phyloP scores from a whole-genome alignment of 257 asterid species.

The Rhazya stricta region DNA sequence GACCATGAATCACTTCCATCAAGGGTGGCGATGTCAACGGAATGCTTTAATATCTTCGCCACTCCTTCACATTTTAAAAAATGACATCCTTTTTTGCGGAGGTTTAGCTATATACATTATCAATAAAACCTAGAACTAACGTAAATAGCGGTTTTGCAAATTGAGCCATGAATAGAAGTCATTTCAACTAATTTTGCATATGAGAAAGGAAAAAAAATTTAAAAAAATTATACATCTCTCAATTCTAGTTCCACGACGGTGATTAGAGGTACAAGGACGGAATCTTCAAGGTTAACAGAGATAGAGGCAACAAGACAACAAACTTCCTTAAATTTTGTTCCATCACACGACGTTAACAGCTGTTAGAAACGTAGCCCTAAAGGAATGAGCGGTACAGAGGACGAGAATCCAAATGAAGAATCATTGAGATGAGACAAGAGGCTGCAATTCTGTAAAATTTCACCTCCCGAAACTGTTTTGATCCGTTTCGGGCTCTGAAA shows the following conservation, averaged over 20 bases:
- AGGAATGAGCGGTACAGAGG: not conserved
- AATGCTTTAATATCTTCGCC: slow-evolving; percentile 24
- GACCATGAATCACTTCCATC: slow-evolving; percentile 14
- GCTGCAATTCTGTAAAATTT: not conserved
- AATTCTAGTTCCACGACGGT: not conserved
- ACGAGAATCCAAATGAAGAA: not conserved
- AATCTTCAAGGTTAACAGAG: not conserved
- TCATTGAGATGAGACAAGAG: not conserved
- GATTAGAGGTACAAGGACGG: not conserved
- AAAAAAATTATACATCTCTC: not conserved
- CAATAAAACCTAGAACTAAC: too few species aligned
- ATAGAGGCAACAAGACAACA: not conserved
- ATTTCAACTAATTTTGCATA: not conserved
- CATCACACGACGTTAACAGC: not conserved
- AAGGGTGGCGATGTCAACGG: slow-evolving; percentile 25
- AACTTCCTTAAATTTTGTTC: not conserved
- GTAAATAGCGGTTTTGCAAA: too few species aligned
- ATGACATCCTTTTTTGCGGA: slow-evolving; percentile 17
- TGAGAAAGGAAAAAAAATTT: not conserved
- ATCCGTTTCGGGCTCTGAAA: not conserved
- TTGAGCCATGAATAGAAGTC: not conserved
- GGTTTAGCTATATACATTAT: slow-evolving; percentile 28
- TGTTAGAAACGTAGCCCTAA: not conserved
- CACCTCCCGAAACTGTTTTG: not conserved
- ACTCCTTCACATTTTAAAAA: not conserved